Evolutionary conservation across 148 eudicot species (phyloP).

Genomic region (Spergularia marina): DNA sequence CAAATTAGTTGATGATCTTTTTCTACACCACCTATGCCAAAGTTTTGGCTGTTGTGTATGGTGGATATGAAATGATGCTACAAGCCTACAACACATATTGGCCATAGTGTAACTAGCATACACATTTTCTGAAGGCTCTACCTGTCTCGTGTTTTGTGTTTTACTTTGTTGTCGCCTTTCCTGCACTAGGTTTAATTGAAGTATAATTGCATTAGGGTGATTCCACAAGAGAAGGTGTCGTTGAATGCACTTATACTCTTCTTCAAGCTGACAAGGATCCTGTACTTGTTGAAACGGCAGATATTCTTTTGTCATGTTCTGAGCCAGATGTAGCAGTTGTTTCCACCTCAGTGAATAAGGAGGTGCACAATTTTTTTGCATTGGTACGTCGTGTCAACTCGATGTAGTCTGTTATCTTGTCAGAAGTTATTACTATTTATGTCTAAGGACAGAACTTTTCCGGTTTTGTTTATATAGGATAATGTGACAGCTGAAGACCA

Average conservation of each 20-base stretch:
- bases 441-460: neutral
- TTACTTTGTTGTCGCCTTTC: neutral
- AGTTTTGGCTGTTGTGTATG: neutral
- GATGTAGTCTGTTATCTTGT: neutral
- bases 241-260: conserved; percentile 12
- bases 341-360: neutral
- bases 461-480: neutral
- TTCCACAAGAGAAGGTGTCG: conserved; percentile 12
- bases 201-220: conserved; percentile 16
- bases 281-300: conserved; percentile 14
- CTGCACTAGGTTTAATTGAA: neutral
- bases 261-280: neutral
- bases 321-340: conserved; percentile 8
- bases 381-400: conserved; percentile 8
- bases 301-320: conserved; percentile 11
- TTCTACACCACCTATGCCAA: neutral
- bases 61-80: neutral
- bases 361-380: neutral
- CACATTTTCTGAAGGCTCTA: neutral
- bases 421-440: neutral
- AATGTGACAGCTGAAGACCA: conserved; percentile 5
- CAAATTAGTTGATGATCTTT: neutral
- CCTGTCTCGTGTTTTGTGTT: neutral
- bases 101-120: neutral
- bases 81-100: neutral